phyloP scores from a whole-genome alignment of 106 monocot genomes.

The Dioscorea alata region DNA sequence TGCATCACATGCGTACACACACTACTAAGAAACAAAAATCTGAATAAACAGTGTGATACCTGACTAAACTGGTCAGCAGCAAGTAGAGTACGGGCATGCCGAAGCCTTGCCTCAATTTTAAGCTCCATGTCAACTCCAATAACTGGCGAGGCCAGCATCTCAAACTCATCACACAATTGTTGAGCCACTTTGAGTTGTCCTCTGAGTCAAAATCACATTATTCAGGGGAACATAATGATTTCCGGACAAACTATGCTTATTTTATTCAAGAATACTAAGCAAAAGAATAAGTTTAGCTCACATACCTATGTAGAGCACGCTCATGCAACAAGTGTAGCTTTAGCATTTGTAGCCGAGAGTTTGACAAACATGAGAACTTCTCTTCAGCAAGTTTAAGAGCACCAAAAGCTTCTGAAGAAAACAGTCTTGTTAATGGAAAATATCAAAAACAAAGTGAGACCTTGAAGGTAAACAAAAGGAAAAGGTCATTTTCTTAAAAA shows the following conservation, averaged over 20 bases:
- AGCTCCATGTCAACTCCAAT: constrained; percentile 89
- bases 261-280: background rate
- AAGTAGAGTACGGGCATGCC: constrained; percentile 87
- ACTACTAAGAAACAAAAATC: too few species aligned
- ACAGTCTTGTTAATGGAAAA: too few species aligned
- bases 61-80: constrained; percentile 82
- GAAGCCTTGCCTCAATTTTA: constrained; percentile 76
- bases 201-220: constrained; percentile 29
- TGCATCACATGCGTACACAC: too few species aligned
- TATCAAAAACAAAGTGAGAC: too few species aligned
- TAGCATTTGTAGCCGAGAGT: constrained; percentile 60
- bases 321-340: constrained; percentile 89
- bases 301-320: constrained; percentile 76
- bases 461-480: too few species aligned
- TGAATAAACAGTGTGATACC: constrained; percentile 20
- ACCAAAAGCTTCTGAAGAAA: constrained; percentile 65
- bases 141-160: constrained; percentile 57
- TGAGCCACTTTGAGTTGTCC: constrained; percentile 76
- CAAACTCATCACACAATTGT: constrained; percentile 78
- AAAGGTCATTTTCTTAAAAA: too few species aligned
- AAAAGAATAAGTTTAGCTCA: background rate
- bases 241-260: too few species aligned
- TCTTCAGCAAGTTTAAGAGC: constrained; percentile 80
- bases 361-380: constrained; percentile 59
- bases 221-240: background rate